Conservation (phyloP, 495 filamentous ascomycete species). For the Aspergillus taichungensis region DNA sequence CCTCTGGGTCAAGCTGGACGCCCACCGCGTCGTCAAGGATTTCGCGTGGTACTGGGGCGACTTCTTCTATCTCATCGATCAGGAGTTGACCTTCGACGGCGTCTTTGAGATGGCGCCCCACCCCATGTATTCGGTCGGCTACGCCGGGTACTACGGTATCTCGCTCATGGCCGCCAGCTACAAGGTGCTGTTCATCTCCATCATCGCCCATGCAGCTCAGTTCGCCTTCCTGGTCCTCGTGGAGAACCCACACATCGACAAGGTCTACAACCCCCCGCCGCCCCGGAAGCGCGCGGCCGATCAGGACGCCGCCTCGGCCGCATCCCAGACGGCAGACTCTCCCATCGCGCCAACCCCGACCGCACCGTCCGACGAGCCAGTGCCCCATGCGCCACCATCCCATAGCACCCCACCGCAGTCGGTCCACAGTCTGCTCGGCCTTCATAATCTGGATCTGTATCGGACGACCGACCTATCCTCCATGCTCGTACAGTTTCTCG, state of each 20-base stretch:
- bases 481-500: conserved; percentile 61
- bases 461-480: conserved; percentile 76
- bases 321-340: conserved; percentile 25
- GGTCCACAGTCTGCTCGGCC: conserved; percentile 71
- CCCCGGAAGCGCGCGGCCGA: conserved; percentile 51
- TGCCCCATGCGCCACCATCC: conserved; percentile 29
- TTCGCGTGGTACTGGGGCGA: conserved; percentile 99
- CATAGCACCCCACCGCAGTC: conserved; percentile 46
- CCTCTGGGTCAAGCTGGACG: conserved; percentile 97
- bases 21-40: conserved; percentile 97
- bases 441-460: conserved; percentile 79
- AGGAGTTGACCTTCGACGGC: conserved; percentile 95
- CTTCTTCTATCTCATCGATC: conserved; percentile 97
- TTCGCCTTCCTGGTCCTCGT: conserved; percentile 83
- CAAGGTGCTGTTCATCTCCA: conserved; percentile 90
- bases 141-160: conserved; percentile 96
- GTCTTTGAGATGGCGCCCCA: conserved; percentile 99
- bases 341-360: conserved; percentile 29
- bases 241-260: conserved; percentile 97
- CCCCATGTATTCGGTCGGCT: conserved; percentile 98
- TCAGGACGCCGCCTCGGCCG: conserved; percentile 27
- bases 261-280: conserved; percentile 88
- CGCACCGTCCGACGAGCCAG: conserved; percentile 30
- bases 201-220: conserved; percentile 89
- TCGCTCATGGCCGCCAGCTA: conserved; percentile 99